Conservation (phyloP, 805 yeast genomes). For the Wickerhamiella lipophila region DNA sequence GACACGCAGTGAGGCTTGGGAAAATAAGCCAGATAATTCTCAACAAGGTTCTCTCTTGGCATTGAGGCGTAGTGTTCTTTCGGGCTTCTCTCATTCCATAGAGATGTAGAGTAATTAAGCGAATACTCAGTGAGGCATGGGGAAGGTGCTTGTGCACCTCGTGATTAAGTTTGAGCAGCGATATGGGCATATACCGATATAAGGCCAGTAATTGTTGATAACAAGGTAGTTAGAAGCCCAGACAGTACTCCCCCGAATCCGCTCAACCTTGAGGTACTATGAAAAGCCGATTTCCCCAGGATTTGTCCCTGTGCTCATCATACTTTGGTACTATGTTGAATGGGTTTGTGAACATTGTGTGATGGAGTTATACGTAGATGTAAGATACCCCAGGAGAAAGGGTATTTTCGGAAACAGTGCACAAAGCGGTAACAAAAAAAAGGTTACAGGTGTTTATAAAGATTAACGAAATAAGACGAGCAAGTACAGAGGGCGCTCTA, state of each 20-base stretch:
- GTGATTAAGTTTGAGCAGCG: neutral
- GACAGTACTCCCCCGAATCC: no score
- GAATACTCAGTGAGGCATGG: neutral
- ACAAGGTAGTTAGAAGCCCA: no score
- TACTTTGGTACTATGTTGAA: no score
- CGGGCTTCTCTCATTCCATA: neutral
- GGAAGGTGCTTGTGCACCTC: neutral
- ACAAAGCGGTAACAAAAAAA: no score
- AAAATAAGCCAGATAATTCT: neutral
- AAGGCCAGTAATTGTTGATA: neutral
- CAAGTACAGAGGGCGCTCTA: conserved; percentile 12
- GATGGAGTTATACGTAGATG: no score
- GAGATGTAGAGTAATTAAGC: neutral
- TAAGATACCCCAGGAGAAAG: no score
- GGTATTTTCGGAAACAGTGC: no score
- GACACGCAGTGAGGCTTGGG: neutral
- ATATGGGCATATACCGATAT: neutral
- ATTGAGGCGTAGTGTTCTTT: no score
- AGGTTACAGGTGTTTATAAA: neutral
- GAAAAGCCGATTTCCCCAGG: no score
- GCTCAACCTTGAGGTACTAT: no score
- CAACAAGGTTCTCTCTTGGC: neutral
- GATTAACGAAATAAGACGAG: neutral
- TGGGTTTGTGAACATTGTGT: no score
- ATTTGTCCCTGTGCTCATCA: no score